phyloP scores from a whole-genome alignment of 2,329 filamentous ascomycete species.

The Trichoderma afroharzianum region DNA sequence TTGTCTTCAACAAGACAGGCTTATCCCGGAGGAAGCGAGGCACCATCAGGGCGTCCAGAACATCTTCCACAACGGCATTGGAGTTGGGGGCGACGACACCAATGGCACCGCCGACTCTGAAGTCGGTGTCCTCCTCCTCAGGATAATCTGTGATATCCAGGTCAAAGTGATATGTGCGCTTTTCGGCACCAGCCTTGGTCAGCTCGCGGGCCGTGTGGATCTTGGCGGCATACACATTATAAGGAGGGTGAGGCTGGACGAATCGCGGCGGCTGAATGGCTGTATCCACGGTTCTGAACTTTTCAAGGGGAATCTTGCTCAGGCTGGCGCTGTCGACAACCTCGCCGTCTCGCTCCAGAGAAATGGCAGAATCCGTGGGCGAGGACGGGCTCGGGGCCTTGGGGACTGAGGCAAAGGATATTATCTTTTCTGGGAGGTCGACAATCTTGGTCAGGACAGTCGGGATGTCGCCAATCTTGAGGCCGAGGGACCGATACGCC shows the following conservation, averaged over 20 bases:
- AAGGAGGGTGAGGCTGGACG: slow-evolving; percentile 91
- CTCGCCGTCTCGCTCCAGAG: slow-evolving; percentile 34
- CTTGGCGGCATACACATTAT: slow-evolving; percentile 86
- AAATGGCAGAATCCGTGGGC: slow-evolving; percentile 48
- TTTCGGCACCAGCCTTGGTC: slow-evolving; percentile 84
- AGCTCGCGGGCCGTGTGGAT: slow-evolving; percentile 81
- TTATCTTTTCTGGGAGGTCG: slow-evolving; percentile 70
- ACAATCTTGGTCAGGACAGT: slow-evolving; percentile 67
- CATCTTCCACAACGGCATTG: slow-evolving; percentile 69
- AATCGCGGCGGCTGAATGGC: slow-evolving; percentile 75
- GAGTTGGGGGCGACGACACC: slow-evolving; percentile 90
- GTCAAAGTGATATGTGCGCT: slow-evolving; percentile 96
- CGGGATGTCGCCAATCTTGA: slow-evolving; percentile 73
- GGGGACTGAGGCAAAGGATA: slow-evolving; percentile 63
- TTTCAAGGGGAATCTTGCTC: slow-evolving; percentile 23
- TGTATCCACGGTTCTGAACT: slow-evolving; percentile 45
- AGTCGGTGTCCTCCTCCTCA: slow-evolving; percentile 77
- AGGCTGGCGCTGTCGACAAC: slow-evolving; percentile 25
- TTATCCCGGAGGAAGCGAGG: slow-evolving; percentile 82
- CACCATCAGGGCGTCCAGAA: slow-evolving; percentile 77
- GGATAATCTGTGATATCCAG: slow-evolving; percentile 95
- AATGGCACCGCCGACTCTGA: slow-evolving; percentile 94
- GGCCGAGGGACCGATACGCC: slow-evolving; percentile 74
- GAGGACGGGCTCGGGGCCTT: slow-evolving; percentile 34
- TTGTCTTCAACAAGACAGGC: slow-evolving; percentile 74